Base-by-base conservation (phyloP, 1,139 yeast species). In the Lizanozyma gosingica region DNA sequence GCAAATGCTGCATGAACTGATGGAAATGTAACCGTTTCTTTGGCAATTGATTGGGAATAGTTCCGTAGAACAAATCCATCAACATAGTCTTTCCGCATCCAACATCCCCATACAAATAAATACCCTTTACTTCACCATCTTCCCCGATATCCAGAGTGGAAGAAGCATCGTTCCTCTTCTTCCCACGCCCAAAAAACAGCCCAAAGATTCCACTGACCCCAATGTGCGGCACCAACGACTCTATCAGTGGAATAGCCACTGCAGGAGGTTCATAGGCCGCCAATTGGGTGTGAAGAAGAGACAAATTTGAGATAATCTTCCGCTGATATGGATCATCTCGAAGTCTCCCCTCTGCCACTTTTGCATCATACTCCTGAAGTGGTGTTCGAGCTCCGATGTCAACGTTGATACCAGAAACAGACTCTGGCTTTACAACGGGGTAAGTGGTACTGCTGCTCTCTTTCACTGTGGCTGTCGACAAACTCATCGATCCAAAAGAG, bases 1-100 rank as follows among this genome's bases (percentile, higher is more conserved):
- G 98, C 38, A 92, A 74, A 52, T 81, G 78, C 58, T 92, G 97
- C 97, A 92, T 92, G 59, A 92, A 92, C 50, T 88, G 95, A 60
- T 92, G 98, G 71, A 92, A 92, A 62, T 92, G 98, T 38, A 90
- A 69, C 47, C 98, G 70, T 51, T 70, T 75, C 53, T 87, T 88
- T 18, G 92, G 73, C 44, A 92, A 63, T 55, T 83, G 87, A 0
- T 58, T 40, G 0, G 97, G 97, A 14, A 92, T 72, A 0, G 96
- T 86, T 17, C 76, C 67, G 61, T 88, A 92, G 54, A 92, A 92
- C 52, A 92, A 70, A 60, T 92, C 98, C 97, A 92, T 90, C 47
- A 92, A 70, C 97, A 92, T 92, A 3, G 98, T 92, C 57, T 92
- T 92, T 8, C 98, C 98, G 62, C 97, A 88, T 3, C 98, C 98